Conservation (phyloP, 139 green algal genomes). For the Chlamydomonas sp. region DNA sequence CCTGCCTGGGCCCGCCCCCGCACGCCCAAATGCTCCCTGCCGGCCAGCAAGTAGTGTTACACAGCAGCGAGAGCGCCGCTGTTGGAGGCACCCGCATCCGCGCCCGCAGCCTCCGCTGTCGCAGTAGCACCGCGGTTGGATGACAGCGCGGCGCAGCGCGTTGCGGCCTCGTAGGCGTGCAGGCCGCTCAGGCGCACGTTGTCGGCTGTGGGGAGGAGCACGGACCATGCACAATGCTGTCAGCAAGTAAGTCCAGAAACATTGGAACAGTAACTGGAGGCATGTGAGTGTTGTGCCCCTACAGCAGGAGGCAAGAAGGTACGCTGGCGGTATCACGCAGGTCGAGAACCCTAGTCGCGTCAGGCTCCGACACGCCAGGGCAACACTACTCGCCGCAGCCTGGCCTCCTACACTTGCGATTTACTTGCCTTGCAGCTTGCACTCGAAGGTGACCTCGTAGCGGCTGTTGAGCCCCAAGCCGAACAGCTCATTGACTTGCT, state of each 20-base stretch:
- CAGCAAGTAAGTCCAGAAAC: background rate
- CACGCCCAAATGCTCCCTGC: too few species aligned
- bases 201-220: conserved; percentile 5
- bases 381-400: background rate
- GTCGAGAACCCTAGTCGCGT: too few species aligned
- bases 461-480: background rate
- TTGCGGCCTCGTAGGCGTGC: background rate
- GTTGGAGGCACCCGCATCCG: too few species aligned
- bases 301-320: too few species aligned
- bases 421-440: background rate
- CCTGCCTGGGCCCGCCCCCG: too few species aligned
- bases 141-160: too few species aligned
- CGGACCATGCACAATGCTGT: background rate
- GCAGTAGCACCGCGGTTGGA: too few species aligned
- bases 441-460: conserved; percentile 22
- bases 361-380: too few species aligned
- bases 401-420: background rate
- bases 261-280: background rate
- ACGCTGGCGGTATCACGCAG: too few species aligned
- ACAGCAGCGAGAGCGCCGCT: too few species aligned
- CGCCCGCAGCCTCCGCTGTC: too few species aligned
- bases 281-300: background rate
- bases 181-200: conserved; percentile 20
- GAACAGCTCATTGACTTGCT: conserved; percentile 31
- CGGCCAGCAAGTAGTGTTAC: too few species aligned